phyloP scores from a whole-genome alignment of 179 eudicot genomes.

The Silene coronaria region DNA sequence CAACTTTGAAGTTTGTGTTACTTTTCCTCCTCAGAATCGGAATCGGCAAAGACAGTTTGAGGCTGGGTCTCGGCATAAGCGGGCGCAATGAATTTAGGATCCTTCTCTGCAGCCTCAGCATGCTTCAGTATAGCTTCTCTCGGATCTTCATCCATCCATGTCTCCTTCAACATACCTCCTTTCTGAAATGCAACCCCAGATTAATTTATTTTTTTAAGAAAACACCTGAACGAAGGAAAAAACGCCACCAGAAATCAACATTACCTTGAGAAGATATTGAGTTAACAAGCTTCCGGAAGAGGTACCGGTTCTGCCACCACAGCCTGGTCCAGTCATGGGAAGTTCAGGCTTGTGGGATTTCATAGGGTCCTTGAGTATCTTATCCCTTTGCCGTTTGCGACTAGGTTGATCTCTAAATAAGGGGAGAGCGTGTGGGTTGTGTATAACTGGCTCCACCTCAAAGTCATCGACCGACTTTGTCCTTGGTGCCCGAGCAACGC shows the following conservation, averaged over 20 bases:
- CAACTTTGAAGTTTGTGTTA: neutral
- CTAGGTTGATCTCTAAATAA: constrained; percentile 94
- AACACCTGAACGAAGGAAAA: neutral
- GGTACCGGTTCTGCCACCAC: constrained; percentile 92
- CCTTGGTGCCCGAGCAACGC: constrained; percentile 97
- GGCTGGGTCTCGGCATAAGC: constrained; percentile 93
- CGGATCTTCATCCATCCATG: constrained; percentile 99
- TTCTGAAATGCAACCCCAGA: constrained; percentile 47
- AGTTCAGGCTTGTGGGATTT: constrained; percentile 93
- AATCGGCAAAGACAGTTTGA: constrained; percentile 63
- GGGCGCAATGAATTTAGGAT: constrained; percentile 88
- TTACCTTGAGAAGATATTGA: constrained; percentile 96
- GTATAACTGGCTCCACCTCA: constrained; percentile 65
- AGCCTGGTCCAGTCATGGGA: constrained; percentile 91
- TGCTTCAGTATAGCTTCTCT: constrained; percentile 94
- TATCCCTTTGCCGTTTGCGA: constrained; percentile 92
- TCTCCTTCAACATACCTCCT: constrained; percentile 96
- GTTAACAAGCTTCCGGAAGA: constrained; percentile 91
- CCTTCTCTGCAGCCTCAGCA: constrained; percentile 88
- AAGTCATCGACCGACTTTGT: constrained; percentile 84
- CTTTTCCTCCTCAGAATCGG: constrained; percentile 84
- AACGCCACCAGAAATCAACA: neutral
- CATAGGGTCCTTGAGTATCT: constrained; percentile 79
- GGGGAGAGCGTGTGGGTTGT: constrained; percentile 96
- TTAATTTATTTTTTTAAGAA: neutral